phyloP scores from a whole-genome alignment of 768 basidiomycete genomes.

The Cystofilobasidium bisporidii region DNA sequence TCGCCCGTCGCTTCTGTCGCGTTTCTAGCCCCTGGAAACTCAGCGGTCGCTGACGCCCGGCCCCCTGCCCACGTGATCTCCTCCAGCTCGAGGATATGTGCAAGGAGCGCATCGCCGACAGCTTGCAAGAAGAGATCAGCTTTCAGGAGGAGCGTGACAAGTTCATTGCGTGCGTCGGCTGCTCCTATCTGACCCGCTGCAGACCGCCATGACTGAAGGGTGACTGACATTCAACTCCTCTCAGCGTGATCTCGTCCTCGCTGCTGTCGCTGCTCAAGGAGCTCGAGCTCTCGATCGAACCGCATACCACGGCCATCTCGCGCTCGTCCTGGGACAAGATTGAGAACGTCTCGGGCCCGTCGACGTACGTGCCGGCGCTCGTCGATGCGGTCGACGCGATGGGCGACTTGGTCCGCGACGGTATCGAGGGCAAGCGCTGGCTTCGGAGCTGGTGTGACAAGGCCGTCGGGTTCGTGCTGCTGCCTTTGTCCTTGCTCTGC shows the following conservation, averaged over 20 bases:
- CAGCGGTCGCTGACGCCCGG: no score
- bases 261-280: constrained; percentile 72
- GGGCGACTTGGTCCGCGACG: constrained; percentile 62
- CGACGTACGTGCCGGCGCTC: constrained; percentile 68
- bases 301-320: constrained; percentile 63
- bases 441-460: constrained; percentile 87
- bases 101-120: constrained; percentile 64
- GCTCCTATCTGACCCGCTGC: background rate
- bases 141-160: constrained; percentile 77
- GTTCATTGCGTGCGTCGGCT: constrained; percentile 64
- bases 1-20: no score
- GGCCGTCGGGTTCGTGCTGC: constrained; percentile 59
- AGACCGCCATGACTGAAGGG: background rate
- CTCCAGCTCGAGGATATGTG: constrained; percentile 89
- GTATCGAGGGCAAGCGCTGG: constrained; percentile 92
- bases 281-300: constrained; percentile 73
- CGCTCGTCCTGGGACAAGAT: constrained; percentile 62
- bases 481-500: background rate
- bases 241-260: constrained; percentile 71
- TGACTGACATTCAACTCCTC: background rate
- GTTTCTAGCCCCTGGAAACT: no score
- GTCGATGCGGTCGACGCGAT: constrained; percentile 65
- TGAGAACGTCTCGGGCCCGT: constrained; percentile 78
- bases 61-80: no score
- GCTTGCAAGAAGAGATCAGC: constrained; percentile 66